Base-by-base conservation (phyloP, 192 early-diverging fungal genomes). In the Backusella parvicylindrica region DNA sequence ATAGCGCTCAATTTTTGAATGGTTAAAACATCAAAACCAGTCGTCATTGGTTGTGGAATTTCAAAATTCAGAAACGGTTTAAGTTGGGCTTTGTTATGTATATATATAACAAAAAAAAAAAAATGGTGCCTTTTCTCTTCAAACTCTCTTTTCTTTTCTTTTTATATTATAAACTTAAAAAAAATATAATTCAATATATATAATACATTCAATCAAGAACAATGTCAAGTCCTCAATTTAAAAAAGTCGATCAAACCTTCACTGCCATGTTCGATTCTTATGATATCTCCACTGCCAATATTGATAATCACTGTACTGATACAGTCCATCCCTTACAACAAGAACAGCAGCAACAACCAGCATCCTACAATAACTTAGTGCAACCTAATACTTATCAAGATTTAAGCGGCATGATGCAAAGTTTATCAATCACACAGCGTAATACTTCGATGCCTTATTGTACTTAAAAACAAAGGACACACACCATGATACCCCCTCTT, bases 321-420 rank as follows among this genome's bases (percentile, higher is more conserved):
- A 1, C 23, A 60, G 23, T 60, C 23, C 53, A 60, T 28, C 53
- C 53, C 23, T 60, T 60, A 50, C 49, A 50, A 23, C n/a, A 50
- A 21, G 23, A 56, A 56, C 23, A 56, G 21, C 50, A 56, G 23
- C 50, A 37, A 7, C 36, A 26, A 26, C 23, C 43, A 28, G 23
- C 23, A 11, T 15, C 41, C 0, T 12, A 56, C 9, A 60, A 60
- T 60, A 23, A 60, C 53, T 28, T 60, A 23, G 53, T 60, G 26
- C 23, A 23, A 60, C 53, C 53, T 6, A 60, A 23, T 60, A 2
- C 53, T 28, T 60, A 60, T 60, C 53, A 60, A 60, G 53, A 60
- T 60, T 60, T 60, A 60, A 28, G 53, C 53, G 53, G 53, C 53
- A 60, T 60, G 53, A 60, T 60, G 53, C 53, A 60, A 60, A 60